These are phyloP conservation scores for Sclerotinia sclerotiorum DNA, from an alignment of 2,329 filamentous ascomycete genomes.

Conservation along the genomic window DNA sequence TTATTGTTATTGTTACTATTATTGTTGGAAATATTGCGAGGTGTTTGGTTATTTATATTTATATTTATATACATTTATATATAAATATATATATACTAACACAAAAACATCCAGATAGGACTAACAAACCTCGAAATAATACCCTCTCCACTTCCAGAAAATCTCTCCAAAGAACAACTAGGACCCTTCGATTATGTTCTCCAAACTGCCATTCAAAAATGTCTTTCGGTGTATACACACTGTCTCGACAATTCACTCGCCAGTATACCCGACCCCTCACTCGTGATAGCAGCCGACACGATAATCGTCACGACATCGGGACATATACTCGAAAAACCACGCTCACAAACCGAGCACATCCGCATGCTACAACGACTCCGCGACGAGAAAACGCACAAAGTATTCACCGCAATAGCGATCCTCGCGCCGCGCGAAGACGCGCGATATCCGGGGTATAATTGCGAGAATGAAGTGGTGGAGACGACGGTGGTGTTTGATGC, in stretches of 20 bases:
- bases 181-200: conserved; percentile 89
- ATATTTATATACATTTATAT: no score
- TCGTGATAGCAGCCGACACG: conserved; percentile 90
- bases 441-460: conserved; percentile 78
- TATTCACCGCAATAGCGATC: conserved; percentile 82
- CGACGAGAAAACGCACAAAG: conserved; percentile 74
- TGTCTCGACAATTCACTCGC: conserved; percentile 44
- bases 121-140: conserved; percentile 79
- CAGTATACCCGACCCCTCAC: conserved; percentile 62
- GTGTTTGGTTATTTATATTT: no score
- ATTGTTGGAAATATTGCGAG: background rate
- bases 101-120: conserved; percentile 59
- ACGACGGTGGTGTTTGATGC: conserved; percentile 85
- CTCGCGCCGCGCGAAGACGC: conserved; percentile 81
- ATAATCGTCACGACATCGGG: conserved; percentile 77
- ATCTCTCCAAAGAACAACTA: conserved; percentile 73
- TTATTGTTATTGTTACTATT: no score
- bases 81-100: conserved; percentile 5
- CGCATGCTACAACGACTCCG: conserved; percentile 80
- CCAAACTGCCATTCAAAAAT: conserved; percentile 81
- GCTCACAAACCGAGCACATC: conserved; percentile 76
- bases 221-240: conserved; percentile 61
- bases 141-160: conserved; percentile 79
- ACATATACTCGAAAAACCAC: conserved; percentile 86
- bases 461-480: conserved; percentile 82